Evolutionary conservation across 192 early-diverging fungal species (phyloP).

Genomic region (Allomyces macrogynus): DNA sequence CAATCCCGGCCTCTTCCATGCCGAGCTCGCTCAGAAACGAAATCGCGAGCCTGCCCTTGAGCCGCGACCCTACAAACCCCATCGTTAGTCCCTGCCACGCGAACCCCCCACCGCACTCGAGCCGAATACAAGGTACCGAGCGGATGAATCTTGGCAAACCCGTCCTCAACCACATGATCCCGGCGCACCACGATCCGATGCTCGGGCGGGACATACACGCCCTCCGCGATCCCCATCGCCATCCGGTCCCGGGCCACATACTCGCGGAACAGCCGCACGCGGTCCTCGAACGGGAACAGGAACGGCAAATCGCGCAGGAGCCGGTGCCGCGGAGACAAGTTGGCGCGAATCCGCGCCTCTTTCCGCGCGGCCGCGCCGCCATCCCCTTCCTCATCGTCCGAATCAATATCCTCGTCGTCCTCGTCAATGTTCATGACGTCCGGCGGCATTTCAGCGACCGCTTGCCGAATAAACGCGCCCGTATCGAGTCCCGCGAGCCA

Average conservation of each 20-base stretch:
- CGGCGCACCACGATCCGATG: slow-evolving; percentile 42
- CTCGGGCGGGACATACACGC: slow-evolving; percentile 4
- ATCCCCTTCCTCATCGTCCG: slow-evolving; percentile 5
- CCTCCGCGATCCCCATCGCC: slow-evolving; percentile 6
- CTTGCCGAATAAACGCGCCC: slow-evolving; percentile 26
- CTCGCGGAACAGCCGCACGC: slow-evolving; percentile 64
- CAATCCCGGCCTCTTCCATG: slow-evolving; percentile 72
- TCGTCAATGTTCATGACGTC: slow-evolving; percentile 15
- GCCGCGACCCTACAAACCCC: not conserved
- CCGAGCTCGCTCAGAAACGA: slow-evolving; percentile 70
- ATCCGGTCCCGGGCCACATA: slow-evolving; percentile 50
- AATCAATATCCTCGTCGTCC: slow-evolving; percentile 3
- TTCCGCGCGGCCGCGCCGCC: slow-evolving; percentile 7
- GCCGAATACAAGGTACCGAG: slow-evolving; percentile 23
- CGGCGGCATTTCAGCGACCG: slow-evolving; percentile 27
- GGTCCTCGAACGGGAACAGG: slow-evolving; percentile 73
- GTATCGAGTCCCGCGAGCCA: slow-evolving; percentile 35
- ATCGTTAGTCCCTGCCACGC: slow-evolving; percentile 24
- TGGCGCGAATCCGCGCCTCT: slow-evolving; percentile 10
- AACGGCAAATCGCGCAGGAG: slow-evolving; percentile 73
- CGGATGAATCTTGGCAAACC: slow-evolving; percentile 45
- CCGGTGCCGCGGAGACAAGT: slow-evolving; percentile 25
- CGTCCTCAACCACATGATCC: slow-evolving; percentile 74
- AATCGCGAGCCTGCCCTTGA: slow-evolving; percentile 66
- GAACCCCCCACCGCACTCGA: not conserved